Evolutionary conservation across 192 early-diverging fungal genomes (phyloP).

Genomic region (Coemansia sp.): DNA sequence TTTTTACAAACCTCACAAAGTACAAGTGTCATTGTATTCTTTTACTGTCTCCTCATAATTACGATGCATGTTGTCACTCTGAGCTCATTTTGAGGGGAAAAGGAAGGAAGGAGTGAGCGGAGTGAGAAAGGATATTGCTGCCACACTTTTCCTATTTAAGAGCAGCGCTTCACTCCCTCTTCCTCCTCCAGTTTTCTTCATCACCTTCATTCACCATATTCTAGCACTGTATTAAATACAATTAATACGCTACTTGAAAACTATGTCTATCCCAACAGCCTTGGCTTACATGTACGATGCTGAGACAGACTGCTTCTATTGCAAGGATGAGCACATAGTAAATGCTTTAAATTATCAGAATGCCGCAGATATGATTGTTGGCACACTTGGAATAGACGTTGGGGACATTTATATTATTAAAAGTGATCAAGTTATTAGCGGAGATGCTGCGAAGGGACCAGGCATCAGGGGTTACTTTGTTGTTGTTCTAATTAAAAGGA

Average conservation of each 20-base stretch:
- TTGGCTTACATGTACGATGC: not conserved
- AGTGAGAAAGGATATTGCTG: not conserved
- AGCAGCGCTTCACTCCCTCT: not conserved
- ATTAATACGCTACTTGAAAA: not conserved
- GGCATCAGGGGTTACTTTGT: not conserved
- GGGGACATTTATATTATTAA: not conserved
- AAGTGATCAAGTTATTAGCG: not conserved
- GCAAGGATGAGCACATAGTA: not conserved
- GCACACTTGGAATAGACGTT: not conserved
- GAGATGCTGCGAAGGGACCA: not conserved
- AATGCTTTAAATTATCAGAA: not conserved
- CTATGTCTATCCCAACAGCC: not conserved
- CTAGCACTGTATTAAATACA: not conserved
- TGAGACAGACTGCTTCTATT: not conserved
- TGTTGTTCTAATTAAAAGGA: not conserved
- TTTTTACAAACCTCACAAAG: no score
- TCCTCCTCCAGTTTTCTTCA: not conserved
- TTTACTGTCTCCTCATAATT: no score
- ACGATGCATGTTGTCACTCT: no score
- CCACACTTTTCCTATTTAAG: not conserved
- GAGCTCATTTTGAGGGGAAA: not conserved
- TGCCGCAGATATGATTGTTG: not conserved
- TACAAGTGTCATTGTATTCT: no score
- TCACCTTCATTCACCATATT: not conserved
- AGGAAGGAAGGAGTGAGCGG: not conserved